Base-by-base conservation (phyloP, 2,329 filamentous ascomycete genomes). In the Aureobasidium vineae region DNA sequence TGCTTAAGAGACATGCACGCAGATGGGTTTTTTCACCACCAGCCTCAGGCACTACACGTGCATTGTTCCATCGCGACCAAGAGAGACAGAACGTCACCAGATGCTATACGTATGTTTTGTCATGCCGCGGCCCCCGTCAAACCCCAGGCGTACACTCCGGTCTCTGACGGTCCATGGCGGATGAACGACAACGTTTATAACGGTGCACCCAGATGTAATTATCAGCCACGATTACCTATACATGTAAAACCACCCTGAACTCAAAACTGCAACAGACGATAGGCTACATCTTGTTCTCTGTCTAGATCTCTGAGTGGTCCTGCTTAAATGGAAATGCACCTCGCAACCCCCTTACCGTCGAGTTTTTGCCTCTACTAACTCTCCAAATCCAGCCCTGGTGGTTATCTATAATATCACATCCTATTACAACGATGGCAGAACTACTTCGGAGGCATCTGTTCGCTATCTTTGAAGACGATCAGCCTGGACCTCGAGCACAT, bases 271-370 rank as follows among this genome's bases (percentile, higher is more conserved):
- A 47, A 33, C 26, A 3, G 21, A 2, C 16, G n/a, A 38, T 38
- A 40, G 43, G 45, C 3, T 26, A 21, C 7, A 21, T n/a, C 40
- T 5, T 41, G 2, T 23, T 26, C 15, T 28, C 21, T 28, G 28
- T n/a, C 45, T 15, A 40, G 45, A 50, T 21, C 10, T 36, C 15
- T 7, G 33, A 1, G 19, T 36, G n/a, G 15, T 26, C 11, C 21
- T 63, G 59, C 31, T 63, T 50, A 63, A 50, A 63, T 60, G 59
- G 16, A 23, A 28, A 21, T 26, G 21, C 33, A 63, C 21, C 54
- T 28, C 59, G 45, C 59, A n/a, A 40, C 31, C 4, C 3, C n/a
- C 36, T 38, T 36, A 13, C 11, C 21, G n/a, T 50, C 43, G 16
- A 50, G n/a, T 5, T 28, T 36, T 63, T 50, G 31, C 33, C 31